Percentiles rank a stretch among this genome's conserved stretches.
phyloP scores from a whole-genome alignment of 164 flowering plant species.

The Macadamia integrifolia region DNA sequence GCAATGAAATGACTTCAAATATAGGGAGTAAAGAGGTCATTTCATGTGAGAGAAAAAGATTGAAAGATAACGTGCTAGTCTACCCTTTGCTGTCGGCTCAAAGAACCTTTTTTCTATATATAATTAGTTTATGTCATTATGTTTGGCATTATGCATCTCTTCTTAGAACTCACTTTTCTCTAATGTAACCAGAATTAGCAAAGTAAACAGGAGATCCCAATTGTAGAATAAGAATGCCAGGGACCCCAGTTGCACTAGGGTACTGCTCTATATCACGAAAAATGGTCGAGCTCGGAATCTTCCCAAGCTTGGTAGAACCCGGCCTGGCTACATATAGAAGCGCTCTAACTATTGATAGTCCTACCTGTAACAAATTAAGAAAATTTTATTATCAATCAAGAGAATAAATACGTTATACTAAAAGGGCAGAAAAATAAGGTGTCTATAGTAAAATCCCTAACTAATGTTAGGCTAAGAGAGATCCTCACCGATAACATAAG shows the following conservation, averaged over 20 bases:
- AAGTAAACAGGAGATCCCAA: constrained; percentile 76
- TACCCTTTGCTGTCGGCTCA: too few relatives aligned
- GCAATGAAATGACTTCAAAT: too few relatives aligned
- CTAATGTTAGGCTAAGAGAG: too few relatives aligned
- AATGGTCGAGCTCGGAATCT: constrained; percentile 35
- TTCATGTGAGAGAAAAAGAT: too few relatives aligned
- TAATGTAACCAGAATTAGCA: constrained; percentile 50
- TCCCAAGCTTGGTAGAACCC: constrained; percentile 56
- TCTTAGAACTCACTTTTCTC: constrained; percentile 49
- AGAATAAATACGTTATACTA: too few relatives aligned
- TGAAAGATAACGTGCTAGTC: too few relatives aligned
- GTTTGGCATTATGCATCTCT: too few relatives aligned
- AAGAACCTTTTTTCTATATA: too few relatives aligned
- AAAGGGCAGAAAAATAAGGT: too few relatives aligned
- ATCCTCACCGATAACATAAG: constrained; percentile 60
- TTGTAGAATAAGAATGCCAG: constrained; percentile 53
- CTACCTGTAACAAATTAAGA: constrained; percentile 37
- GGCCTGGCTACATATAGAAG: constrained; percentile 64
- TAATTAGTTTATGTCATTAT: too few relatives aligned
- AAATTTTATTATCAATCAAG: neutral
- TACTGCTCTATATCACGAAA: constrained; percentile 69
- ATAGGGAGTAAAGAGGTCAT: too few relatives aligned
- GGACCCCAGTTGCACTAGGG: constrained; percentile 30
- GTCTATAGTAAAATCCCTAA: too few relatives aligned
- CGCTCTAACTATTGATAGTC: constrained; percentile 42